These are phyloP conservation scores for Didymella lethalis DNA, from an alignment of 2,329 filamentous ascomycete genomes.

Conservation along the genomic window DNA sequence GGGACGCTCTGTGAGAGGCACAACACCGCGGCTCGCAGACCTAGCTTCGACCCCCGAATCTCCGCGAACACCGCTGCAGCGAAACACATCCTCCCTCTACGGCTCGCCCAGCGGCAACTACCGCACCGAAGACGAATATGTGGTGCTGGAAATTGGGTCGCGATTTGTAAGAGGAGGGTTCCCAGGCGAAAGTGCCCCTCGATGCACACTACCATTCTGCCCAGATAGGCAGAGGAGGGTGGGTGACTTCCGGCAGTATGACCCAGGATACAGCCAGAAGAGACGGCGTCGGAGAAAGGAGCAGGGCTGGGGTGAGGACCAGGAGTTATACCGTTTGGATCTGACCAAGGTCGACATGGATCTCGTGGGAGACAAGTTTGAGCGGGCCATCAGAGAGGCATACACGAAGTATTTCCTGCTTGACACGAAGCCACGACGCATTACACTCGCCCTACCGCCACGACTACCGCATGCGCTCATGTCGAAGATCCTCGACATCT, in stretches of 20 bases:
- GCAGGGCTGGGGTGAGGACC: conserved; percentile 67
- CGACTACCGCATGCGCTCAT: conserved; percentile 79
- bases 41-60: conserved; percentile 47
- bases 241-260: conserved; percentile 82
- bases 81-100: conserved; percentile 65
- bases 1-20: conserved; percentile 40
- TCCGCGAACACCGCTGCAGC: conserved; percentile 60
- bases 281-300: conserved; percentile 59
- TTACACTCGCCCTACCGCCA: conserved; percentile 79
- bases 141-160: conserved; percentile 82
- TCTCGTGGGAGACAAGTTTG: conserved; percentile 84
- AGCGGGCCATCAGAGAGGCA: conserved; percentile 79
- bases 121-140: conserved; percentile 78
- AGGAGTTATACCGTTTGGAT: conserved; percentile 82
- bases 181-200: conserved; percentile 78
- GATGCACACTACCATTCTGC: conserved; percentile 74
- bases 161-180: conserved; percentile 83
- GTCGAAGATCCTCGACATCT: conserved; percentile 74
- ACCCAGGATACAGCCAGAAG: conserved; percentile 60
- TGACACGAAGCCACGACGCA: conserved; percentile 77
- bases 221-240: conserved; percentile 78
- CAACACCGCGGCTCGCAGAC: conserved; percentile 46
- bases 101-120: conserved; percentile 66
- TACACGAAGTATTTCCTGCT: conserved; percentile 78
- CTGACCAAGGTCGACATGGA: conserved; percentile 76